These are phyloP conservation scores for Plantago major DNA, from an alignment of 257 asterid species.

Conservation along the genomic window DNA sequence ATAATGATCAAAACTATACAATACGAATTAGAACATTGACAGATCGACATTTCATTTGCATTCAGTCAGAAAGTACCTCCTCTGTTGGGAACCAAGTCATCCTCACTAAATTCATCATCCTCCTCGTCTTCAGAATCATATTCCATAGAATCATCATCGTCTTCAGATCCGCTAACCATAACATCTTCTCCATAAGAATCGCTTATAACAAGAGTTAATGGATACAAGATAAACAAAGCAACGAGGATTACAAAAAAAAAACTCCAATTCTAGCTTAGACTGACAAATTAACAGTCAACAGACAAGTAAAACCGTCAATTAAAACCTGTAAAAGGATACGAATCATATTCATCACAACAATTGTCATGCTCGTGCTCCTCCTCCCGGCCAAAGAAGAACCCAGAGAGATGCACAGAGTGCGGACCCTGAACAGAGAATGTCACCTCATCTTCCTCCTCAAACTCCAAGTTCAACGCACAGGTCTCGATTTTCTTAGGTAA, in stretches of 20 bases:
- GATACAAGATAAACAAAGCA: constrained; percentile 18
- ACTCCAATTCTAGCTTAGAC: too few relatives aligned
- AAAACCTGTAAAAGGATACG: constrained; percentile 51
- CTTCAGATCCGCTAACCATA: constrained; percentile 39
- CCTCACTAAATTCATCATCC: constrained; percentile 49
- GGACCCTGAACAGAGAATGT: constrained; percentile 68
- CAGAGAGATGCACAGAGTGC: constrained; percentile 81
- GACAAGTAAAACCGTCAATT: neutral
- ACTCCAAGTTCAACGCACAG: constrained; percentile 71
- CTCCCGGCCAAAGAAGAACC: constrained; percentile 63
- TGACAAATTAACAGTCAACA: too few relatives aligned
- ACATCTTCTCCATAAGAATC: constrained; percentile 37
- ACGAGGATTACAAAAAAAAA: neutral
- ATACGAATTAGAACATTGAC: neutral
- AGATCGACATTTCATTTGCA: neutral
- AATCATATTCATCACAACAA: constrained; percentile 32
- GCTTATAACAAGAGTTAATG: constrained; percentile 50
- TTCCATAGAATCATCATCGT: constrained; percentile 36
- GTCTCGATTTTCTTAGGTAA: constrained; percentile 71
- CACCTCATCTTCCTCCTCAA: constrained; percentile 81
- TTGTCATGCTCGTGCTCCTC: constrained; percentile 34
- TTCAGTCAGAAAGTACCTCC: constrained; percentile 55
- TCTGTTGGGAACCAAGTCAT: constrained; percentile 48
- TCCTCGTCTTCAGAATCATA: constrained; percentile 50
- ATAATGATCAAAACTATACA: neutral